phyloP scores from a whole-genome alignment of 495 filamentous ascomycete genomes.

The Aspergillus diversus region DNA sequence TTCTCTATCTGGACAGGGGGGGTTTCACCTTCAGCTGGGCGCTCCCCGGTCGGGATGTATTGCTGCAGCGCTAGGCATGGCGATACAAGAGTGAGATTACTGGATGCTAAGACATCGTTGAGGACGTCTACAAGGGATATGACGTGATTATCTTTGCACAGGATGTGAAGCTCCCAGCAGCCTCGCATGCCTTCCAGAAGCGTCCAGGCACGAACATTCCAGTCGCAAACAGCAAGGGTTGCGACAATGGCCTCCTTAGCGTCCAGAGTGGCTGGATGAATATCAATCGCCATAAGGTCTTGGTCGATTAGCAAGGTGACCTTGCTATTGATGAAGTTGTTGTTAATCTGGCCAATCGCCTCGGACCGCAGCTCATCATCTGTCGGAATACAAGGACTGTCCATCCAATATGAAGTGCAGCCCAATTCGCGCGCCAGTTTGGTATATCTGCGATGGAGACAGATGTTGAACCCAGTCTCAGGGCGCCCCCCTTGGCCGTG shows the following conservation, averaged over 20 bases:
- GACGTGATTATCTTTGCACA: slow-evolving; percentile 3
- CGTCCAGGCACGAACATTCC: slow-evolving; percentile 16
- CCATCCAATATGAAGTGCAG: slow-evolving; percentile 16
- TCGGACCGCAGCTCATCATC: slow-evolving; percentile 1
- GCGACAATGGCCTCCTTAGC: slow-evolving; percentile 6
- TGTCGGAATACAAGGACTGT: slow-evolving; percentile 11
- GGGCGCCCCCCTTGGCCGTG: slow-evolving; percentile 14
- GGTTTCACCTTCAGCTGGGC: neutral
- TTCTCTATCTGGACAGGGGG: slow-evolving; percentile 5
- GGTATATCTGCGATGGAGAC: slow-evolving; percentile 5
- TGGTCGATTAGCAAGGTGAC: slow-evolving; percentile 5
- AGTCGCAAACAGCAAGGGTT: slow-evolving; percentile 8
- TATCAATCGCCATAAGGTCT: slow-evolving; percentile 10
- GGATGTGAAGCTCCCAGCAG: neutral
- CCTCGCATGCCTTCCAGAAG: slow-evolving; percentile 13
- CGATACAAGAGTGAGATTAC: slow-evolving; percentile 1
- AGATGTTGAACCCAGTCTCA: slow-evolving; percentile 14
- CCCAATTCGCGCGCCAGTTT: slow-evolving; percentile 1
- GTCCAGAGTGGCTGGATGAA: neutral
- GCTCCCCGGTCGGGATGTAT: neutral
- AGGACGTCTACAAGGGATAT: slow-evolving; percentile 7
- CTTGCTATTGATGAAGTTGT: slow-evolving; percentile 9
- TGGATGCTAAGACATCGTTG: neutral
- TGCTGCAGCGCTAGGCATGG: slow-evolving; percentile 4
- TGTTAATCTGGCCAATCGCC: slow-evolving; percentile 8